Conservation (phyloP, 805 yeast species). For the Yamadazyma sp. region DNA sequence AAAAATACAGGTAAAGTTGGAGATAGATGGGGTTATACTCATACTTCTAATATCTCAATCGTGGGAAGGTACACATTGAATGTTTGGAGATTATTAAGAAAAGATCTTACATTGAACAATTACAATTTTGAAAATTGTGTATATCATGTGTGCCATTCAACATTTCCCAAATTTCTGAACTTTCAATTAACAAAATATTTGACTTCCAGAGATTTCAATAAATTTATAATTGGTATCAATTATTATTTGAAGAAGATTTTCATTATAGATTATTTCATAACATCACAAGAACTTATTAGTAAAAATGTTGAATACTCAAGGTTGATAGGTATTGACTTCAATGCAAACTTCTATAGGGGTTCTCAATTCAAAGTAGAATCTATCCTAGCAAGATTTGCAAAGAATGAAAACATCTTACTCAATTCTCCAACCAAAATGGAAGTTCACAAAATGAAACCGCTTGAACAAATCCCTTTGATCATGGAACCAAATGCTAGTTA, state of each 20-base stretch:
- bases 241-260: conserved; percentile 48
- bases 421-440: conserved; percentile 77
- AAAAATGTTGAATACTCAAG: conserved; percentile 81
- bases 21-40: conserved; percentile 79
- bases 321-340: conserved; percentile 83
- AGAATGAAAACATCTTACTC: conserved; percentile 68
- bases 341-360: conserved; percentile 84
- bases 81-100: conserved; percentile 74
- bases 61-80: conserved; percentile 84
- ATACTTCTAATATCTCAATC: conserved; percentile 64
- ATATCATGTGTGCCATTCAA: conserved; percentile 60
- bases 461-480: conserved; percentile 85
- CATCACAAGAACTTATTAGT: conserved; percentile 61
- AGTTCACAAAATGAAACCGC: conserved; percentile 79
- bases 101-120: conserved; percentile 59
- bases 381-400: conserved; percentile 67
- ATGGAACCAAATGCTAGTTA: conserved; percentile 88
- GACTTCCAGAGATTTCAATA: conserved; percentile 4
- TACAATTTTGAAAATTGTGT: conserved; percentile 78
- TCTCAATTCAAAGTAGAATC: conserved; percentile 95
- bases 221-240: conserved; percentile 33
- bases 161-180: conserved; percentile 62
- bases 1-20: conserved; percentile 52
- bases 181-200: conserved; percentile 43
- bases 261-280: conserved; percentile 46